Evolutionary conservation across 768 basidiomycete genomes (phyloP), one percentile per base, ranked within the genome.

Genomic region (Amylocystis lapponica): DNA sequence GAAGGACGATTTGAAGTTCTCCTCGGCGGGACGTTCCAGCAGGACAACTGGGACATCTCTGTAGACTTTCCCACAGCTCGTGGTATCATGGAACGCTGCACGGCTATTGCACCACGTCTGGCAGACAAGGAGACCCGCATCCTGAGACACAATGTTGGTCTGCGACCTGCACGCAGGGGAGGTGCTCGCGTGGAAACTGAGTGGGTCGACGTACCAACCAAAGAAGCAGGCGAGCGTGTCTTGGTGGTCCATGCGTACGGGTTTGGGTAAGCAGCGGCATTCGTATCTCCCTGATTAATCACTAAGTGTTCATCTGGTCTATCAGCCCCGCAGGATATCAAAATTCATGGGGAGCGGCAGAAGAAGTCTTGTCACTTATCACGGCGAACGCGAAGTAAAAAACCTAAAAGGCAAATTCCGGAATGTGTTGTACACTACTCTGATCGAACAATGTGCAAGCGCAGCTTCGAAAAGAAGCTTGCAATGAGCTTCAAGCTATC

Each of bases 181-280:
- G 83, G 81, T 3, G 65, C 76, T 12, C 63, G 83, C 22, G 58
- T 84, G 14, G 81, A 84, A 49, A 54, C 62, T 4, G 75, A 80
- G 48, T 47, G 54, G 45, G 46, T 71, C 39, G 47, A 51, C 23
- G 33, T 74, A 17, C 71, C 71, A n/a, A n/a, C n/a, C n/a, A n/a
- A n/a, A n/a, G n/a, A n/a, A n/a, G n/a, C n/a, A n/a, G n/a, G n/a
- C n/a, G n/a, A n/a, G n/a, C 46, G 54, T 19, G 56, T 65, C 52
- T 46, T 51, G 11, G 70, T 79, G 2, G 66, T 78, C 16, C 79
- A 81, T 60, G 75, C 77, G 20, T 81, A 81, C 56, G 79, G 79
- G 5, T 75, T 81, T 27, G 79, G 79, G 73, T 74, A 31, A 41
- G 69, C 33, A n/a, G n/a, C n/a, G n/a, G n/a, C n/a, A n/a, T n/a